Evolutionary conservation across 768 basidiomycete genomes (phyloP), one percentile per base, ranked within the genome.

Genomic region (Glaciozyma antarctica): DNA sequence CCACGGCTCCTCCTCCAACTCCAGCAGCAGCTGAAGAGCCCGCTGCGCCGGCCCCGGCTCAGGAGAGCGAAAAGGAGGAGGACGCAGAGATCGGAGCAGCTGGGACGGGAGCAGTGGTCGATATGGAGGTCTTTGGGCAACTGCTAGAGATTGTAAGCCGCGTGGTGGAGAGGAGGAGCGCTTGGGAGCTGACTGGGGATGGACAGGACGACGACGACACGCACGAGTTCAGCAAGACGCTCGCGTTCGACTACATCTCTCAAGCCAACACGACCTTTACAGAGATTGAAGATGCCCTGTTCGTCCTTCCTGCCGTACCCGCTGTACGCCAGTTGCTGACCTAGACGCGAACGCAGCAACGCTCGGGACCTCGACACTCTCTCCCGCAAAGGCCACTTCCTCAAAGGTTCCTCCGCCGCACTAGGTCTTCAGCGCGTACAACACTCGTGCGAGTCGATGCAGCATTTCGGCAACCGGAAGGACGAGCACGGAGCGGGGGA

Each of bases 401-500:
- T 98, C 75, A 99, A 98, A 77, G 94, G 94, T 55, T 97, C 93
- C 3, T 94, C 92, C 17, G 93, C 93, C 34, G 90, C 93, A 3
- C 82, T 99, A 53, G 94, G 95, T 32, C 83, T 93, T 38, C 78
- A 78, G 64, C 83, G 83, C 68, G 92, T 99, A 60, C 87, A 90
- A 75, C 81, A 78, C 21, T 85, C 86, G 30, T 97, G 94, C 79
- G 91, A 90, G 77, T 82, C 83, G 77, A 92, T 98, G 73, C 93
- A 98, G 77, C 84, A 93, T 77, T 86, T 85, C 72, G 91, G 90
- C 54, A 80, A 85, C 68, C 77, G 80, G 63, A 80, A 82, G 54
- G 86, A 89, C 76, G 86, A 75, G 57, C 71, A 74, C 47, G 75
- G 75, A 16, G 66, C 67, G 34, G 72, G 71, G 15, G 71, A 65